Evolutionary conservation across 106 monocot species (phyloP), one percentile per base, ranked within the genome.

Genomic region (Hemerocallis citrina): DNA sequence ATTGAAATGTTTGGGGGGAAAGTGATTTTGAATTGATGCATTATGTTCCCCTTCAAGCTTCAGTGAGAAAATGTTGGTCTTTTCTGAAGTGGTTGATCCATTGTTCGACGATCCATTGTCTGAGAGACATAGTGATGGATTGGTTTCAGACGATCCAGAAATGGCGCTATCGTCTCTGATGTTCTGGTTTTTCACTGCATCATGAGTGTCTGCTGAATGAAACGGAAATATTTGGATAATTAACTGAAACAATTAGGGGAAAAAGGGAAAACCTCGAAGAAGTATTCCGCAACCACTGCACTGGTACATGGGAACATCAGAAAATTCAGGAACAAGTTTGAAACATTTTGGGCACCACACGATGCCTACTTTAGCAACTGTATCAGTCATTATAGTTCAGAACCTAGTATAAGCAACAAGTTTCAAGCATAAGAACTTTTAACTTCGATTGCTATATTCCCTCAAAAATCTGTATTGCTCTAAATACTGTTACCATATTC

Each of bases 311-410:
- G 77, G 63, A 62, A 81, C 57, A 55, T 66, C 47, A 19, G 74
- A 50, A 58, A 65, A 70, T 64, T 85, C 85, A 1, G 63, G 67
- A 6, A 81, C 74, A 59, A 81, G 52, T 27, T 68, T 63, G 12
- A 12, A 35, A 39, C 85, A 85, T 77, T 72, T 81, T n/a, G 85
- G 81, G 64, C 85, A 85, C 75, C 71, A 77, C 39, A 81, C 85
- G 4, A 74, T 57, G 4, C 77, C 70, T 13, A 74, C n/a, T 55
- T 65, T 75, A 37, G 59, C 59, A 38, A 59, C 59, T 13, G 36
- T 40, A 10, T 25, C 40, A 4, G 14, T 39, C 59, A 59, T 59
- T 37, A 7, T 57, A 44, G 17, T n/a, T n/a, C n/a, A n/a, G n/a
- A n/a, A n/a, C n/a, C n/a, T n/a, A n/a, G n/a, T n/a, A n/a, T n/a